A percentile compares a stretch with the other conserved stretches of the same genome.
Evolutionary conservation across 2,329 filamentous ascomycete genomes (phyloP).

Genomic region (Daldinia eschscholtzii): DNA sequence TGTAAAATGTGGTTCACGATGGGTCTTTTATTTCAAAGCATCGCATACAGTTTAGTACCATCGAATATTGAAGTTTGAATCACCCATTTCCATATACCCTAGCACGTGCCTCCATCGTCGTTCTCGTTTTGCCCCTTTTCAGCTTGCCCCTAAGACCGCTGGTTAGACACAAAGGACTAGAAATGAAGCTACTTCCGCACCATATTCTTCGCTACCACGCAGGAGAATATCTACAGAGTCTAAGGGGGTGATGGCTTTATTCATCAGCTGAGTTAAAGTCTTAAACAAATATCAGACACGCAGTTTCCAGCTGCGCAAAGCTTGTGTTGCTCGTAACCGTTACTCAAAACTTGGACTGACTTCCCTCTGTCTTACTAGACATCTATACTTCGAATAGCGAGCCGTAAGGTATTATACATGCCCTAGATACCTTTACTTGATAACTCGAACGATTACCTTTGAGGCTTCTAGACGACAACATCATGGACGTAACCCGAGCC

Average conservation of each 20-base stretch:
- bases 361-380: background rate
- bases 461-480: background rate
- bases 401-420: too few relatives aligned
- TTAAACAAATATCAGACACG: background rate
- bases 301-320: too few relatives aligned
- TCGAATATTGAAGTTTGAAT: background rate
- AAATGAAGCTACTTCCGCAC: background rate
- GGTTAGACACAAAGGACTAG: background rate
- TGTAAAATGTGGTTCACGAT: slow-evolving; percentile 3
- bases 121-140: slow-evolving; percentile 12
- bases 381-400: background rate
- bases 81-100: background rate
- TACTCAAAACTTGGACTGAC: background rate
- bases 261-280: background rate
- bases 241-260: too few relatives aligned
- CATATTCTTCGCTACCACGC: too few relatives aligned
- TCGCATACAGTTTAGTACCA: background rate
- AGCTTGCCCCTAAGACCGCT: background rate
- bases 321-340: background rate
- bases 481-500: background rate
- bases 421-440: too few relatives aligned
- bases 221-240: background rate
- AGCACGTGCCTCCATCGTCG: background rate
- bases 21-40: background rate
- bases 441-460: background rate